Evolutionary conservation across 1,139 yeast species (phyloP).

Genomic region (Kodamaea fungicola): DNA sequence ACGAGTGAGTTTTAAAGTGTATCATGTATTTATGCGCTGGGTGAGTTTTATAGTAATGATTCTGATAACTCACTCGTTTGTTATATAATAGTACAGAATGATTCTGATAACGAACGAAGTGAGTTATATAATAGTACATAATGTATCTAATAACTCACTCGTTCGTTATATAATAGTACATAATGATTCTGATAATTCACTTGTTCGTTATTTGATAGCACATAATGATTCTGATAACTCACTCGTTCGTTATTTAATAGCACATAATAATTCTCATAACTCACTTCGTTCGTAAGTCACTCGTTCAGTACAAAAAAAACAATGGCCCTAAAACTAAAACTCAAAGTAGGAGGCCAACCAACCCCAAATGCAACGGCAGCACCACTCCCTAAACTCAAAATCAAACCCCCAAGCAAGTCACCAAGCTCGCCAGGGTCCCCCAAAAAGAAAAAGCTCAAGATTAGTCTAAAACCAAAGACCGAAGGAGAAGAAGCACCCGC

Average conservation of each 20-base stretch:
- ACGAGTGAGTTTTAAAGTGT: no score
- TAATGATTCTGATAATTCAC: not conserved
- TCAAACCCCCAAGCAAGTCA: conserved; percentile 12
- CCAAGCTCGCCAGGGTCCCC: conserved; percentile 7
- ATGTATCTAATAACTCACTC: no score
- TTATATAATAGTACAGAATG: not conserved
- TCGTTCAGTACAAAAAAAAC: not conserved
- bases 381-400: conserved; percentile 16
- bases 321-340: conserved; percentile 24
- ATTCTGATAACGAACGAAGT: not conserved
- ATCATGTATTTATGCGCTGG: no score
- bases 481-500: conserved; percentile 2
- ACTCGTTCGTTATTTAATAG: not conserved
- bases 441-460: conserved; percentile 20
- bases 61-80: no score
- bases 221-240: not conserved
- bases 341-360: conserved; percentile 13
- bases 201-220: not conserved
- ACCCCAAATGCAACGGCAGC: conserved; percentile 3
- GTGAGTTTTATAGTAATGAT: no score
- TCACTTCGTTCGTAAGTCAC: not conserved
- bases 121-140: no score
- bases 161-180: no score
- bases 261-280: not conserved
- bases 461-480: conserved; percentile 13